Evolutionary conservation across 2,329 filamentous ascomycete species (phyloP), one percentile per base, ranked within the genome.

Genomic region (Botrytis paeoniae): DNA sequence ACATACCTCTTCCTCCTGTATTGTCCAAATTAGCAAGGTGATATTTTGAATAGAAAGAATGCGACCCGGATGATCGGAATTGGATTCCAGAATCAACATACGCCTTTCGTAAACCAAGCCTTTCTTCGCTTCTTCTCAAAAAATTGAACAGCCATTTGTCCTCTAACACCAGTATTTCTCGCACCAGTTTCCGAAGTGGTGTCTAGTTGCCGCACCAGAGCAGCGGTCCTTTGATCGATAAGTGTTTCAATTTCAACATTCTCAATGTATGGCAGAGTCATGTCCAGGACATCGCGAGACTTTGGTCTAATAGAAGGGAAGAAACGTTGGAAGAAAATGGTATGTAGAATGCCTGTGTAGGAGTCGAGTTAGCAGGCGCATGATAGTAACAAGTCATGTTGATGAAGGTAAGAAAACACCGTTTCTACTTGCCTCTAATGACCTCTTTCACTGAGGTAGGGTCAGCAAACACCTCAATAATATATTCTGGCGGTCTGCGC

Each of bases 241-340:
- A 98, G 89, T 45, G 94, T 96, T 82, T 97, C 94, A 76, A 98
- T 91, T 82, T 97, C 94, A 76, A 92, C 91, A 81, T 98, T 94
- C 81, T 94, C 90, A 80, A 98, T 92, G 79, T 93, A 93, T 69
- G 96, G 95, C 41, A 98, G 89, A 48, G 94, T 95, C 75, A 97
- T 88, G 83, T 97, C 95, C 77, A 98, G 91, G 76, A 98, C 90
- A 81, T 98, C 95, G 84, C 94, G 91, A 76, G 93, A 94, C 76
- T 89, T 89, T 9, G 96, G 95, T 60, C 89, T 86, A 78, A 98
- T 88, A 73, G 93, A 91, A 73, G 94, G 94, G 86, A 98, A 98
- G 88, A 95, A 97, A 80, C 96, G 92, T 85, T 98, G 95, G 88
- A 98, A 98, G 89, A 98, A 99, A 82, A 98, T 98, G 69, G 95